A percentile compares a stretch with the other conserved stretches of the same genome.
These are phyloP conservation scores for Exophiala xenobiotica DNA, from an alignment of 2,329 filamentous ascomycete genomes.

Conservation along the genomic window DNA sequence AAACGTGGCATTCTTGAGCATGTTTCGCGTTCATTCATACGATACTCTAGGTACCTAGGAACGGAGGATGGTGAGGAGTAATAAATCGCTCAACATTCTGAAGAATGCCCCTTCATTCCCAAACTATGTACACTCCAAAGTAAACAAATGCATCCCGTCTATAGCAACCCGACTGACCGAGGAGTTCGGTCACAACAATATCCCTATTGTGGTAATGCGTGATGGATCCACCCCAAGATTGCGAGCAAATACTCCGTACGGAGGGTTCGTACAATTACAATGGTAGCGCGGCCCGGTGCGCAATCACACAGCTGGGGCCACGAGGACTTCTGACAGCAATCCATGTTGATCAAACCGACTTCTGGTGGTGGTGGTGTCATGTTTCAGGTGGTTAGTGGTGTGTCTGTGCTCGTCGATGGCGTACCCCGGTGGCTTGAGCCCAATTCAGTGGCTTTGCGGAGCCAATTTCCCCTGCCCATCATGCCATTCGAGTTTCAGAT, in stretches of 20 bases:
- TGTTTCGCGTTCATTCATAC: background rate
- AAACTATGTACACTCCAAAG: too few species aligned
- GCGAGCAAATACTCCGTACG: too few species aligned
- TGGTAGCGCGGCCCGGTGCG: constrained; percentile 1
- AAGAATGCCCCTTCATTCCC: too few species aligned
- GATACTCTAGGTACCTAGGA: background rate
- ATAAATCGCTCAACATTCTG: too few species aligned
- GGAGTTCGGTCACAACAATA: too few species aligned
- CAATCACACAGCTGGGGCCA: background rate
- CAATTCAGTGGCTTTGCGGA: background rate
- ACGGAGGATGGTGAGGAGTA: too few species aligned
- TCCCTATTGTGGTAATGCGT: too few species aligned
- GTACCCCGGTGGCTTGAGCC: background rate
- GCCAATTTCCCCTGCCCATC: constrained; percentile 15
- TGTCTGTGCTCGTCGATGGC: background rate
- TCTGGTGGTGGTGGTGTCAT: background rate
- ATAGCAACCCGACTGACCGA: too few species aligned
- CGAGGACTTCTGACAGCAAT: background rate
- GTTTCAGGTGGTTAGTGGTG: background rate
- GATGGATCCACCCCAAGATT: too few species aligned
- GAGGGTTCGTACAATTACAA: too few species aligned
- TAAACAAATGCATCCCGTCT: too few species aligned
- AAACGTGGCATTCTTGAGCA: background rate
- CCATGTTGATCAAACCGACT: constrained; percentile 1
- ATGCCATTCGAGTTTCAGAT: constrained; percentile 17